A percentile compares a stretch with the other conserved stretches of the same genome.
These are phyloP conservation scores for Lentinula novae-zelandiae DNA, from an alignment of 1,284 basidiomycete species.

Conservation along the genomic window DNA sequence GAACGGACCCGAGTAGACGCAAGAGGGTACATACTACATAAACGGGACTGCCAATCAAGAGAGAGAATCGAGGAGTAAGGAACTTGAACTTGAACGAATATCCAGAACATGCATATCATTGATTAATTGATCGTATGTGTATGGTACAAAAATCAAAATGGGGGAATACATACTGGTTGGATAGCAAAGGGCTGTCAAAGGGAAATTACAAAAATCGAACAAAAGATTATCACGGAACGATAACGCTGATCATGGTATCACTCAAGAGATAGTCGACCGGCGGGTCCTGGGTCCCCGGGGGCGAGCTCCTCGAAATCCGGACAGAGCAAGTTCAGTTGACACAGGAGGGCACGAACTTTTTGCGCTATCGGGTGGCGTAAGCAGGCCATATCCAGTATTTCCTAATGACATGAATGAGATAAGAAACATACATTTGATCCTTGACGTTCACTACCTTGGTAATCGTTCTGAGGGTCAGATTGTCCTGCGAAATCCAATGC, in stretches of 20 bases:
- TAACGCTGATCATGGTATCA: neutral
- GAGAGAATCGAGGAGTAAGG: too few species aligned
- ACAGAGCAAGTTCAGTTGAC: neutral
- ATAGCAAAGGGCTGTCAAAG: neutral
- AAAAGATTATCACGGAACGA: neutral
- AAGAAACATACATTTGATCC: neutral
- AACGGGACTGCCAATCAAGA: too few species aligned
- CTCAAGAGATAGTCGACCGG: slow-evolving; percentile 5
- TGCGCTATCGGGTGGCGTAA: slow-evolving; percentile 6
- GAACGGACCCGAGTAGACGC: too few species aligned
- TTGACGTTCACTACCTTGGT: neutral
- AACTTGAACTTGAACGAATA: too few species aligned
- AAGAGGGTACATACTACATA: too few species aligned
- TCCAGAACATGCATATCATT: neutral
- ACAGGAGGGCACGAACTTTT: neutral
- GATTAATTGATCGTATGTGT: neutral
- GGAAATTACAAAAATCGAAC: neutral
- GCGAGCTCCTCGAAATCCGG: neutral
- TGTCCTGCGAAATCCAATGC: neutral
- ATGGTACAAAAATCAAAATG: neutral
- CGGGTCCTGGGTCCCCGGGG: slow-evolving; percentile 6
- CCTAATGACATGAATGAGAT: neutral
- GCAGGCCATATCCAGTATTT: neutral
- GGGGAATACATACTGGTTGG: neutral
- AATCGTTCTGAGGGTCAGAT: neutral